Evolutionary conservation across 805 yeast genomes (phyloP).

Genomic region (Osmozyma mogii): DNA sequence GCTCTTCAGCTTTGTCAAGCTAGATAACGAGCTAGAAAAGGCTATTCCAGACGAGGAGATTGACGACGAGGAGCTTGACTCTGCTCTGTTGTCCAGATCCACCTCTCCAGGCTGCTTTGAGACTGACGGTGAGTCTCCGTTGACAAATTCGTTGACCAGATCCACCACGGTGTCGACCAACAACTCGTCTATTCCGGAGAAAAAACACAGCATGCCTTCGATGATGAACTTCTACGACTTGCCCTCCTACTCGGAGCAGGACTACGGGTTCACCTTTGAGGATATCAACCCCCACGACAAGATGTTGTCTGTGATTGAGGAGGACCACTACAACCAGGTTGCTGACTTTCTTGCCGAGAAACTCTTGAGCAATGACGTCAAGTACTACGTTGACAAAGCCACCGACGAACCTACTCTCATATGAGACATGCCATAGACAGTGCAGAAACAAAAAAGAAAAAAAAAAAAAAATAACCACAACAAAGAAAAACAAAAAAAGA

Average conservation of each 20-base stretch:
- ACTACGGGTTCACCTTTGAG: constrained; percentile 13
- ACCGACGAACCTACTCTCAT: too few relatives aligned
- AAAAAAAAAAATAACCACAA: too few relatives aligned
- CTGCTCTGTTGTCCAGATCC: constrained; percentile 27
- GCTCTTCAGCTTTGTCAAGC: constrained; percentile 19
- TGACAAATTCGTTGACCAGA: constrained; percentile 33
- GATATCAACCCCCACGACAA: constrained; percentile 11
- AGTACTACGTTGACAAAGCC: constrained; percentile 24
- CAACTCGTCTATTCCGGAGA: constrained; percentile 14
- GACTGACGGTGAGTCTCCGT: constrained; percentile 21
- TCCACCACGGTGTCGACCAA: constrained; percentile 35
- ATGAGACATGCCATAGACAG: too few relatives aligned
- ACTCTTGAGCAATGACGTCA: constrained; percentile 29
- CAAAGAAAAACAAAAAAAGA: too few relatives aligned
- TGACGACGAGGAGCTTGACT: constrained; percentile 12
- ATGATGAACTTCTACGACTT: constrained; percentile 23
- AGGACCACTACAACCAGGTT: constrained; percentile 33
- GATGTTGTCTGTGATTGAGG: constrained; percentile 17
- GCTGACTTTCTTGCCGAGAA: constrained; percentile 35
- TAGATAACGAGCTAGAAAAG: constrained; percentile 12
- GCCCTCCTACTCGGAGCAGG: constrained; percentile 22
- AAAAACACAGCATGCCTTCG: constrained; percentile 8
- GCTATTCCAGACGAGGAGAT: constrained; percentile 14
- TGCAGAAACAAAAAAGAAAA: too few relatives aligned
- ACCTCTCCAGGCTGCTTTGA: constrained; percentile 30